Evolutionary conservation across 257 asterid species (phyloP), one percentile per base, ranked within the genome.

Genomic region (Jacaranda copaia): DNA sequence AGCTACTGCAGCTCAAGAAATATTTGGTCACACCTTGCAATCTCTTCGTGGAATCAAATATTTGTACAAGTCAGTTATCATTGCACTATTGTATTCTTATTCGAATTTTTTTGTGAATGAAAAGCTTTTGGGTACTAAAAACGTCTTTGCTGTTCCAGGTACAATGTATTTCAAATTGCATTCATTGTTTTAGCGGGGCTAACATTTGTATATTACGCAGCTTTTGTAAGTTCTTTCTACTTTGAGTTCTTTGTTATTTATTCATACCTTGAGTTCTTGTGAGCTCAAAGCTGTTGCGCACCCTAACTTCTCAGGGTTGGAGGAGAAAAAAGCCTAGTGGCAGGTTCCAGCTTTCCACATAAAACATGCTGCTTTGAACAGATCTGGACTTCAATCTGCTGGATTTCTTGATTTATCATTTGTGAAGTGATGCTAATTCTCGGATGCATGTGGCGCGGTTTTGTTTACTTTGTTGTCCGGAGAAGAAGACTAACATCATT

Each of bases 1-100:
- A 83, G 99, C 98, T 42, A 96, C 99, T 62, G 98, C 99, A 43
- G 99, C 99, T 81, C 99, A 96, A 93, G 99, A 96, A 92, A 96
- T 96, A 81, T 96, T 93, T 78, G 95, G 99, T 68, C 99, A 96
- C 83, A 96, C 98, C 3, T 72, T 96, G 85, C 97, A 96, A 76
- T 96, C 99, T 61, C 99, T 96, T 79, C 93, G 98, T 45, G 99
- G 99, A 76, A 93, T 96, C 68, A 96, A 93, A 85, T 96, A 96
- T 81, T 79, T 96, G 74, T 96, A 96, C 96, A 93, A 96, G 99
- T 96, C 68, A 81, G 99, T 83, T 69, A 14, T 14, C 76, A 36
- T 68, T 56, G 25, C 20, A 8, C 46, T 5, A 14, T 18, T 57
- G 3, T 25, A 12, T 59, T 77, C 68, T 18, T 20, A 40, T 61